A percentile compares a stretch with the other conserved stretches of the same genome.
Conservation (phyloP, 176 grass and related monocot genomes). For the Puya raimondii region DNA sequence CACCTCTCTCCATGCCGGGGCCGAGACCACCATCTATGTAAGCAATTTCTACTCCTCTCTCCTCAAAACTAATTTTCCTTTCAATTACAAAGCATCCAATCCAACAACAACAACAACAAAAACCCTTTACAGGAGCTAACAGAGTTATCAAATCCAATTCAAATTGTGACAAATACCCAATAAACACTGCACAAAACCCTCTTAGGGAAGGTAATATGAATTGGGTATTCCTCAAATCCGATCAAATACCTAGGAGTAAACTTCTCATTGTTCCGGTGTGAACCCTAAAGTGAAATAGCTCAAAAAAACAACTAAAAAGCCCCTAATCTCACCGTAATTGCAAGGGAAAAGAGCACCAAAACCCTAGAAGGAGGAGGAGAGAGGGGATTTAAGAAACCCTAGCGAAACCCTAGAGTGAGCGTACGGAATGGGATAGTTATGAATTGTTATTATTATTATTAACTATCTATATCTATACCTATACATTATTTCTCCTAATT, state of each 20-base stretch:
- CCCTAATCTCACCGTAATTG: not conserved
- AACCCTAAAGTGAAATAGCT: not conserved
- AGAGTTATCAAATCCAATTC: too few relatives aligned
- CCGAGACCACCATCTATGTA: constrained; percentile 24
- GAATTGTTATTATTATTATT: not conserved
- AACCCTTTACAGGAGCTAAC: not conserved
- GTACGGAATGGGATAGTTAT: not conserved
- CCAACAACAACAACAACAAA: not conserved
- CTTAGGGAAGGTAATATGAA: not conserved
- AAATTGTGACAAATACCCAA: not conserved
- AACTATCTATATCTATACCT: too few relatives aligned
- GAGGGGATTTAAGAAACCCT: not conserved
- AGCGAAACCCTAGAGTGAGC: not conserved
- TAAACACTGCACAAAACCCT: not conserved
- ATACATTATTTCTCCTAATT: too few relatives aligned
- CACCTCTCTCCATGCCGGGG: constrained; percentile 25
- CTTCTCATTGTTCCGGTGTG: not conserved
- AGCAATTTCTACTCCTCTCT: not conserved
- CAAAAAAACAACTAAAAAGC: not conserved
- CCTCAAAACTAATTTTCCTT: not conserved
- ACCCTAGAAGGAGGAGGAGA: not conserved
- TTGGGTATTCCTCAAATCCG: not conserved
- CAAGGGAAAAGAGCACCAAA: not conserved
- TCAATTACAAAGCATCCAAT: not conserved
- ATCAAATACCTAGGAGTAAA: not conserved